Conservation (phyloP, 805 yeast species). For the Kodamaea jinghongensis region DNA sequence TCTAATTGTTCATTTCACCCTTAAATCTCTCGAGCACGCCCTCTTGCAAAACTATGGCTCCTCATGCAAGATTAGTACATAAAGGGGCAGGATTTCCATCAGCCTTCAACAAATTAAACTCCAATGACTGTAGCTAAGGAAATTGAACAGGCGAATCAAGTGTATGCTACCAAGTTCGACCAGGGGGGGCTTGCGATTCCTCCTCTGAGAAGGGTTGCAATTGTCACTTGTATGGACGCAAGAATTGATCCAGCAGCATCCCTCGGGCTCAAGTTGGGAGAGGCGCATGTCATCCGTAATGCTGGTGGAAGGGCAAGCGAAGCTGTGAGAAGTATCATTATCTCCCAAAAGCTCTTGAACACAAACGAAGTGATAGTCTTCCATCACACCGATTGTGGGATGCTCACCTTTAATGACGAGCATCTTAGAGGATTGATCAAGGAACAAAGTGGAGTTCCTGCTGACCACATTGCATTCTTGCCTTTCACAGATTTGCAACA, state of each 20-base stretch:
- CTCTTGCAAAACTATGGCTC: conserved; percentile 6
- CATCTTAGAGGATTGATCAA: conserved; percentile 25
- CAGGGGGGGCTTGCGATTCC: conserved; percentile 38
- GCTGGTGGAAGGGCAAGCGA: conserved; percentile 45
- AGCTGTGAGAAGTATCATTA: conserved; percentile 37
- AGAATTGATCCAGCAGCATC: conserved; percentile 37
- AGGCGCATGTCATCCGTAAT: conserved; percentile 43
- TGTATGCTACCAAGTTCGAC: conserved; percentile 21
- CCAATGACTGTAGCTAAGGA: conserved; percentile 11
- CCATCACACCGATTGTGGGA: conserved; percentile 46
- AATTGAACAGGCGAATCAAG: conserved; percentile 16
- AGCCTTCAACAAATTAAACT: not conserved
- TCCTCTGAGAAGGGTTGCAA: conserved; percentile 33
- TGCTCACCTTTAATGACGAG: conserved; percentile 39
- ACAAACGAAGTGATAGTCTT: conserved; percentile 38
- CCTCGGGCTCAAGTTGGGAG: conserved; percentile 38
- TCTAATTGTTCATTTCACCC: too few species aligned
- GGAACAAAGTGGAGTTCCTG: conserved; percentile 27
- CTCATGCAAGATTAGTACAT: not conserved
- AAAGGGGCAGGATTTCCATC: not conserved
- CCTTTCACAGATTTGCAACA: conserved; percentile 34
- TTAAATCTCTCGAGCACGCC: not conserved
- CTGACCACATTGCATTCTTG: conserved; percentile 31
- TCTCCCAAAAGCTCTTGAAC: conserved; percentile 39
- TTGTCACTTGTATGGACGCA: conserved; percentile 43